Base-by-base conservation (phyloP, 441 rosid genomes). In the Syzygium malaccense region DNA sequence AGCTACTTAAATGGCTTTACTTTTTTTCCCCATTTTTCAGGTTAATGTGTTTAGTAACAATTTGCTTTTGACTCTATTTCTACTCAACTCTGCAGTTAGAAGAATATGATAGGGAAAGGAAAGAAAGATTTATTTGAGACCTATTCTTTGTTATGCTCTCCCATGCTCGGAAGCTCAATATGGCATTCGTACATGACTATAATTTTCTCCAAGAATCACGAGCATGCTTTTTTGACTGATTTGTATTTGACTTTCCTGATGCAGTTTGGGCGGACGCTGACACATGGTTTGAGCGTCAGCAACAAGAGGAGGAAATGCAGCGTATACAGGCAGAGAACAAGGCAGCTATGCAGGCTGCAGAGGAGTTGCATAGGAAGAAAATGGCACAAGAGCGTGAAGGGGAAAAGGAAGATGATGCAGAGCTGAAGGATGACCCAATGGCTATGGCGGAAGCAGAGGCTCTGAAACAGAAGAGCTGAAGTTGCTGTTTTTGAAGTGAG, bases 191-290 rank as follows among this genome's bases (percentile, higher is more conserved):
- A 12, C 3, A 5, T 37, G 80, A 33, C 49, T n/a, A n/a, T 62
- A 14, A 62, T 62, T n/a, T 14, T 62, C 71, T 62, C 37, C 37
- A n/a, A 14, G 33, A 62, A 37, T 71, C 80, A 37, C 1, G 0
- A 71, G 80, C 80, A 3, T 20, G 51, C 15, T 71, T 20, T 37
- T 37, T 71, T 88, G 17, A 37, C 87, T 49, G 84, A 41, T 55
- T 54, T 41, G 30, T 60, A 28, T 45, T 10, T 37, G 78, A 19
- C 45, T 55, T 88, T 90, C 41, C 15, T 26, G 51, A 58, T 87
- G 64, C 97, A 97, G 99, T 96, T 85, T 97, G 99, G 99, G 98
- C 98, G 75, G 99, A 96, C 89, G 99, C 98, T 68, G 99, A 96
- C 83, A 97, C 99, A 23, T 97, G 99, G 99, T 96, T 96, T 71